phyloP scores from a whole-genome alignment of 192 early-diverging fungal species.

The Podila minutissima region DNA sequence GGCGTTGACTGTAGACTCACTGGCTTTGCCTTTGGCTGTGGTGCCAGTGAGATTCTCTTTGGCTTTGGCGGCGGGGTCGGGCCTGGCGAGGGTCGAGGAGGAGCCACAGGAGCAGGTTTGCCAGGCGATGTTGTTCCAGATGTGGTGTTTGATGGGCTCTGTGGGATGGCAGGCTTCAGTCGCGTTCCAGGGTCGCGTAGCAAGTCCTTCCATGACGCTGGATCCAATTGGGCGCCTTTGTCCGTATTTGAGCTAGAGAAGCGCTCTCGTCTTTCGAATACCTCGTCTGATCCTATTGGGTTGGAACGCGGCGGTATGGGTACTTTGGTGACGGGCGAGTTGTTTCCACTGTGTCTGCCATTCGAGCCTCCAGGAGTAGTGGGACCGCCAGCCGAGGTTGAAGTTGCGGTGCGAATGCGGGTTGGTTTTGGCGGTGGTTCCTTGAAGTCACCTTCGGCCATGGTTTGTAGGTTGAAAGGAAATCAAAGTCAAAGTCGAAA shows the following conservation, averaged over 20 bases:
- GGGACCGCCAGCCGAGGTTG: slow-evolving; percentile 7
- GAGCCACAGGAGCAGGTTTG: slow-evolving; percentile 2
- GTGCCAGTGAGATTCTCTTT: slow-evolving; percentile 39
- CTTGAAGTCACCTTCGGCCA: slow-evolving; percentile 5
- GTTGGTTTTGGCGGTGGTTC: slow-evolving; percentile 42
- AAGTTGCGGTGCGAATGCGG: slow-evolving; percentile 23
- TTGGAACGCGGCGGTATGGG: slow-evolving; percentile 3
- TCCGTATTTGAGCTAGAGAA: not conserved
- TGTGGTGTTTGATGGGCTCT: too few relatives aligned
- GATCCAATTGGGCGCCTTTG: not conserved
- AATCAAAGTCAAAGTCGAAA: not conserved
- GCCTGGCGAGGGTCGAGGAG: not conserved
- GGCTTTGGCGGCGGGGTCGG: slow-evolving; percentile 35
- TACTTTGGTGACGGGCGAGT: slow-evolving; percentile 7
- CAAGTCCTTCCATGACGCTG: not conserved
- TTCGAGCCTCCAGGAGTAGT: not conserved
- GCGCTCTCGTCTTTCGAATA: not conserved
- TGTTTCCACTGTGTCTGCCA: slow-evolving; percentile 3
- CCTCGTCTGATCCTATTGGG: not conserved
- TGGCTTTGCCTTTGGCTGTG: slow-evolving; percentile 45
- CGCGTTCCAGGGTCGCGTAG: not conserved
- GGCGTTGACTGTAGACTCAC: slow-evolving; percentile 25
- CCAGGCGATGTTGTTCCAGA: too few relatives aligned
- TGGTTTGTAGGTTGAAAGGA: not conserved
- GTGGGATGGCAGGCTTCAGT: not conserved